Evolutionary conservation across 1,139 yeast species (phyloP), one percentile per base, ranked within the genome.

Genomic region (Pichia sp.): DNA sequence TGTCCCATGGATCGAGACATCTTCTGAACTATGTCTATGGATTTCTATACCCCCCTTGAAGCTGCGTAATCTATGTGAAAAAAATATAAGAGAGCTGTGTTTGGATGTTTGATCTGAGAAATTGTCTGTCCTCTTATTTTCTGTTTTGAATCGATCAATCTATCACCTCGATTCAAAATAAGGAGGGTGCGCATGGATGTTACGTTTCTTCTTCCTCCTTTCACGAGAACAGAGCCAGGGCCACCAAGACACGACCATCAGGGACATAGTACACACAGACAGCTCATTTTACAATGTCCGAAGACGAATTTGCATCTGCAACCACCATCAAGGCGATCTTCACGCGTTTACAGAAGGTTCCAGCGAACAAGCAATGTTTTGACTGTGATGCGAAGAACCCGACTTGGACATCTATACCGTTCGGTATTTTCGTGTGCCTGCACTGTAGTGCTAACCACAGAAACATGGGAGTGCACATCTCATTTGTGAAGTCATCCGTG

Each of bases 381-480:
- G 98, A 91, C 60, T 91, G 98, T 62, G 74, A 72, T 22, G 88
- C 94, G 26, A 91, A 86, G 49, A 88, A 88, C 60, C 97, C 98
- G 21, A 94, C 94, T 37, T 91, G 98, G 98, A 93, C 97, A 3
- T 85, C 96, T 20, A 95, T 94, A 33, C 94, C 94, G 44, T 87
- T 86, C 56, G 97, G 97, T 39, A 87, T 91, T 37, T 80, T 88
- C 60, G 70, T 91, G 49, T 91, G 97, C 61, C 73, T 88, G 40
- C 96, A 88, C 55, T 91, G 97, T 60, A 94, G 96, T 42, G 95
- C 96, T n/a, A 75, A 82, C 42, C 98, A 91, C 60, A 76, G 98
- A 59, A 93, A 94, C 39, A 66, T 91, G 56, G 98, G 98, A 37
- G 97, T 88, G 33, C 98, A 91, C 58, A 81, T 91, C 49, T 82